Evolutionary conservation across 805 yeast genomes (phyloP).

Genomic region (Metschnikowia lunata): DNA sequence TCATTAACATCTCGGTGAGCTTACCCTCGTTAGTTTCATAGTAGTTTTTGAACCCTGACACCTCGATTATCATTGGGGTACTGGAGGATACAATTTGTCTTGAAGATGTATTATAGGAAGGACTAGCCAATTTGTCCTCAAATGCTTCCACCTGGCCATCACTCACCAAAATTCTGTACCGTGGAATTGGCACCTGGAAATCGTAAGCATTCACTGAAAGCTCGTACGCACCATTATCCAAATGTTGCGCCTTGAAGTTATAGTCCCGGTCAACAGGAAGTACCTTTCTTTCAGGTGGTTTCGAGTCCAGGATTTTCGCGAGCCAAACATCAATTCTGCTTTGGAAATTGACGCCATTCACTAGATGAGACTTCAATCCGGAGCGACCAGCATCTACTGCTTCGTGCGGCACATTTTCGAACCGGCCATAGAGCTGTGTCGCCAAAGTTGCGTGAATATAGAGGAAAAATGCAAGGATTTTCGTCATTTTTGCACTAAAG

Average conservation of each 20-base stretch:
- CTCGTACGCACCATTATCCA: constrained; percentile 32
- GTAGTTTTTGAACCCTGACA: constrained; percentile 25
- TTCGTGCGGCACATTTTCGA: constrained; percentile 26
- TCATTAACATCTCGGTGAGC: constrained; percentile 29
- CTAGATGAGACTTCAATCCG: constrained; percentile 13
- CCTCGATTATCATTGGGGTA: constrained; percentile 21
- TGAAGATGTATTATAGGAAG: constrained; percentile 19
- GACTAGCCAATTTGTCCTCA: constrained; percentile 19
- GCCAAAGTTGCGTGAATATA: neutral
- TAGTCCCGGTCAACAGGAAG: constrained; percentile 23
- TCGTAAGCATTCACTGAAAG: constrained; percentile 34
- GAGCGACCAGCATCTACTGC: constrained; percentile 11
- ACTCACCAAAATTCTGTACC: constrained; percentile 26
- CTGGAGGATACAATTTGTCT: constrained; percentile 11
- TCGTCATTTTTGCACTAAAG: too few relatives aligned
- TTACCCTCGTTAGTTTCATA: constrained; percentile 32
- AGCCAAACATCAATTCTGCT: constrained; percentile 27
- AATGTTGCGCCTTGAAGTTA: constrained; percentile 21
- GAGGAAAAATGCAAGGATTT: neutral
- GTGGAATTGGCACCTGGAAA: constrained; percentile 22
- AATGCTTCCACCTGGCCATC: constrained; percentile 21
- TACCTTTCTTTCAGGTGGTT: neutral
- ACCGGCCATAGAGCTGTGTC: constrained; percentile 22
- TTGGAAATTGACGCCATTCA: constrained; percentile 36
- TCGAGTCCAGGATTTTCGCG: neutral